Evolutionary conservation across 768 basidiomycete genomes (phyloP).

Genomic region (Gymnopilus dilepis): DNA sequence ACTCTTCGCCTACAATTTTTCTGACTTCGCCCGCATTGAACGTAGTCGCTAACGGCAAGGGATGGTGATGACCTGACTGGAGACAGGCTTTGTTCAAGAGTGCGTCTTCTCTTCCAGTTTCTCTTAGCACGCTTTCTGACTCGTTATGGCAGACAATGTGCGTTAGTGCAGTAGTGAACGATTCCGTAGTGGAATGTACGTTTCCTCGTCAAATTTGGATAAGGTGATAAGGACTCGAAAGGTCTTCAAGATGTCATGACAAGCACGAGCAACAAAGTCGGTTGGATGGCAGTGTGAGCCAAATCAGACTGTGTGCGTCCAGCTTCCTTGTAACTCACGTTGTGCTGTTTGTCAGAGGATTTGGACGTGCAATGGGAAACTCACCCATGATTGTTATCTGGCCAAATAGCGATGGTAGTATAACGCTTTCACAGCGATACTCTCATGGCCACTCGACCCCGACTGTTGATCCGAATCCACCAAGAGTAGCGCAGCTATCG

Average conservation of each 20-base stretch:
- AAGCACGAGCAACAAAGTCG: neutral
- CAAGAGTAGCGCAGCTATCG: neutral
- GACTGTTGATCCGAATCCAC: neutral
- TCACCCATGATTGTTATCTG: conserved; percentile 5
- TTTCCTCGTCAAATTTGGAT: neutral
- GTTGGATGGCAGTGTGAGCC: neutral
- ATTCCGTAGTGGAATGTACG: neutral
- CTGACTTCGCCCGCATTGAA: neutral
- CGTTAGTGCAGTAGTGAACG: neutral
- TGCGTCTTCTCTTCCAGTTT: neutral
- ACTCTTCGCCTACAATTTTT: neutral
- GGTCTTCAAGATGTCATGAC: neutral
- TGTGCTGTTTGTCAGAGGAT: neutral
- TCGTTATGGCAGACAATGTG: neutral
- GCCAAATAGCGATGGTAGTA: neutral
- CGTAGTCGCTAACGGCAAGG: neutral
- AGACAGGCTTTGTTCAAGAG: neutral
- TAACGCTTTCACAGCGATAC: neutral
- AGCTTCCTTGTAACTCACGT: no score
- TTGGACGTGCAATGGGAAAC: conserved; percentile 3
- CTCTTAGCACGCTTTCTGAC: neutral
- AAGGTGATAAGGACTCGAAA: neutral
- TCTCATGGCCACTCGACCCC: neutral
- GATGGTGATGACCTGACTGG: neutral
- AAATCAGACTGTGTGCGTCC: no score